Evolutionary conservation across 352 stramenopile species (phyloP).

Genomic region (Phytophthora podocarpi): DNA sequence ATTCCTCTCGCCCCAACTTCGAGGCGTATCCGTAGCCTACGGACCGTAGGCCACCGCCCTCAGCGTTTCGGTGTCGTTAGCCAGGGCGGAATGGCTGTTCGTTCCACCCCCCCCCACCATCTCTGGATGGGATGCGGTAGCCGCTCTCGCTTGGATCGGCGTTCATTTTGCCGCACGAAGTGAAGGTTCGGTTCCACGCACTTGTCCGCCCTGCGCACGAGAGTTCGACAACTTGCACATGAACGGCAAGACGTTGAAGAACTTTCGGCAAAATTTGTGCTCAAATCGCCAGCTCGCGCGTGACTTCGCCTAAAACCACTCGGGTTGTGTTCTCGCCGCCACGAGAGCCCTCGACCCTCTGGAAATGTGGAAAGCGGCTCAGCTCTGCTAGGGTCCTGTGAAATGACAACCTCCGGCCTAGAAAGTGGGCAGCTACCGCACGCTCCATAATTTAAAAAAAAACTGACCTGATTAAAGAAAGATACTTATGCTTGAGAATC

Average conservation of each 20-base stretch:
- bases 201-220: constrained; percentile 1
- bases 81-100: constrained; percentile 23
- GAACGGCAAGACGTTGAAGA: constrained; percentile 8
- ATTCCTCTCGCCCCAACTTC: too few species aligned
- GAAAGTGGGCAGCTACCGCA: neutral
- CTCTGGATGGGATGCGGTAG: constrained; percentile 29
- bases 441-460: too few species aligned
- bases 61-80: constrained; percentile 24
- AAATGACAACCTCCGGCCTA: neutral
- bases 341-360: too few species aligned
- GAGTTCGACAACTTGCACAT: constrained; percentile 9
- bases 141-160: constrained; percentile 18
- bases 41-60: too few species aligned
- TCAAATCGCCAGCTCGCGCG: constrained; percentile 15
- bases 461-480: too few species aligned
- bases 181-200: constrained; percentile 21
- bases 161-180: constrained; percentile 3
- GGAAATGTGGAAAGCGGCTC: neutral
- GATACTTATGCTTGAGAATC: too few species aligned
- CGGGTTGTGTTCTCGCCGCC: neutral
- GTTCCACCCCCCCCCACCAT: constrained; percentile 18
- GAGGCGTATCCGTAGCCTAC: too few species aligned
- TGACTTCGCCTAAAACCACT: constrained; percentile 20
- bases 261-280: constrained; percentile 4
- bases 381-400: neutral